phyloP scores from a whole-genome alignment of 1,139 yeast genomes.

The Scheffersomyces insectosa region DNA sequence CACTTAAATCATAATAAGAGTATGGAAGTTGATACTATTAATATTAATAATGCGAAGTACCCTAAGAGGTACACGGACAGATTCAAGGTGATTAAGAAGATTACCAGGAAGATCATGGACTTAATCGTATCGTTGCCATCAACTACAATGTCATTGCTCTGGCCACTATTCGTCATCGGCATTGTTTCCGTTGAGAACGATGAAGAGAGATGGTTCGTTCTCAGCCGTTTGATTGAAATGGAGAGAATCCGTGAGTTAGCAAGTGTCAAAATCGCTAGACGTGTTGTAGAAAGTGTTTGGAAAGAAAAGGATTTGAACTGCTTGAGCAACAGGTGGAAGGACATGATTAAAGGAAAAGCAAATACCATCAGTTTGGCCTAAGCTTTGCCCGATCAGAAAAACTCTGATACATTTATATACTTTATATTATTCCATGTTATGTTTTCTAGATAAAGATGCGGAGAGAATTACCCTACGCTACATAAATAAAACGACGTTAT shows the following conservation, averaged over 20 bases:
- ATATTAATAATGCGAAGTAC: background rate
- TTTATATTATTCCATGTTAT: too few species aligned
- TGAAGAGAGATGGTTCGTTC: constrained; percentile 34
- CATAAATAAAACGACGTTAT: background rate
- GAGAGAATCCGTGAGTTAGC: constrained; percentile 32
- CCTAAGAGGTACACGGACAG: constrained; percentile 7
- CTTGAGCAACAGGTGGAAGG: constrained; percentile 29
- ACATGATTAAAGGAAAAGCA: constrained; percentile 31
- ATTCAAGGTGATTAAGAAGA: constrained; percentile 10
- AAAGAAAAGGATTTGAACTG: constrained; percentile 33
- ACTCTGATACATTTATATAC: too few species aligned
- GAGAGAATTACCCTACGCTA: background rate
- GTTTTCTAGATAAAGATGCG: too few species aligned
- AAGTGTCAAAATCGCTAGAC: constrained; percentile 33
- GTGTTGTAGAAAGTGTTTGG: constrained; percentile 35
- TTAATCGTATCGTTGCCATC: constrained; percentile 22
- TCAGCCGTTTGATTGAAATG: constrained; percentile 29
- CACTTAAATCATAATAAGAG: constrained; percentile 8
- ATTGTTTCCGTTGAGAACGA: constrained; percentile 29
- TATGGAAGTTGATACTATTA: constrained; percentile 2
- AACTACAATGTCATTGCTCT: constrained; percentile 31
- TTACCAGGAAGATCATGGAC: constrained; percentile 18
- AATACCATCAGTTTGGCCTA: constrained; percentile 36
- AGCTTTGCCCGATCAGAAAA: background rate
- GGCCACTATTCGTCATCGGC: constrained; percentile 41